These are phyloP conservation scores for Tolypocladium album DNA, from an alignment of 2,329 filamentous ascomycete species.

Conservation along the genomic window DNA sequence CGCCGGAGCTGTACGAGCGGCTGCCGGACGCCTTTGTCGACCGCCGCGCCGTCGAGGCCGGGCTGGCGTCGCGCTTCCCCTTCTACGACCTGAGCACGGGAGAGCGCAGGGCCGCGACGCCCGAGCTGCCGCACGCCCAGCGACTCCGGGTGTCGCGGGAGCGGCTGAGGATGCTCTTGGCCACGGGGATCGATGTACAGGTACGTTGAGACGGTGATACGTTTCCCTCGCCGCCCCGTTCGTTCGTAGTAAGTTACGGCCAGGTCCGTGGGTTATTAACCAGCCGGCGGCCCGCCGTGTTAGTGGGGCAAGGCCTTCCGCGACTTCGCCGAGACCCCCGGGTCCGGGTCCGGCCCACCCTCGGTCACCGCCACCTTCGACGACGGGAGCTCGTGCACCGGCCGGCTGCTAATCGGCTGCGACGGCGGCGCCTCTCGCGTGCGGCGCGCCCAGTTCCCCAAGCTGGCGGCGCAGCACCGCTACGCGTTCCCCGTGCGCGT, in stretches of 20 bases:
- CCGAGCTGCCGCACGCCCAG: constrained; percentile 29
- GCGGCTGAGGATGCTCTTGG: constrained; percentile 32
- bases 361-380: constrained; percentile 33
- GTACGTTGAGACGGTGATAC: constrained; percentile 13
- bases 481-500: constrained; percentile 35
- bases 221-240: not conserved
- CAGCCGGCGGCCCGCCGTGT: not conserved
- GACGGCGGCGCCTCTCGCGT: constrained; percentile 37
- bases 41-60: constrained; percentile 33
- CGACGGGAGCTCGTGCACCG: constrained; percentile 29
- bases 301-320: constrained; percentile 30
- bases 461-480: constrained; percentile 9
- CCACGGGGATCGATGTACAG: constrained; percentile 33
- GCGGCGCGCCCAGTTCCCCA: constrained; percentile 25
- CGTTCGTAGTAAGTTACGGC: not conserved
- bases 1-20: constrained; percentile 29
- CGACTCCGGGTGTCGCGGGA: constrained; percentile 37
- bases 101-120: constrained; percentile 27
- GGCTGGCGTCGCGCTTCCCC: constrained; percentile 37
- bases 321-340: constrained; percentile 15
- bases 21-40: constrained; percentile 43
- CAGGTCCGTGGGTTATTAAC: not conserved
- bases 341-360: constrained; percentile 3
- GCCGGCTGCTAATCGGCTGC: constrained; percentile 36
- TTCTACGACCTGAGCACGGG: constrained; percentile 46